Conservation (phyloP, 495 filamentous ascomycete species). For the Rhizodiscina lignyota region DNA sequence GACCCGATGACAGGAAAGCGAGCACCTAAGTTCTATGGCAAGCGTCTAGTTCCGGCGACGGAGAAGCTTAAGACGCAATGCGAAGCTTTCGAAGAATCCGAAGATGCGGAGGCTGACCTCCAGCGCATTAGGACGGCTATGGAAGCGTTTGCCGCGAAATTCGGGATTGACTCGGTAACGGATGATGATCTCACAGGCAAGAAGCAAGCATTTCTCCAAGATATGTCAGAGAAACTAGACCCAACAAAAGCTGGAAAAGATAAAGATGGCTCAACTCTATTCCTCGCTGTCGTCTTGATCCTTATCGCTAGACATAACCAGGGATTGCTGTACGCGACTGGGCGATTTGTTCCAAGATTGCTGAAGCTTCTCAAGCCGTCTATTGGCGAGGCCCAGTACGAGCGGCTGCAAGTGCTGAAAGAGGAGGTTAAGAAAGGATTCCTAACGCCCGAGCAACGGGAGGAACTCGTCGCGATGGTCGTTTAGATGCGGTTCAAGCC, state of each 20-base stretch:
- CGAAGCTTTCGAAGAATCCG: too few species aligned
- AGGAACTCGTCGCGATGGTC: too few species aligned
- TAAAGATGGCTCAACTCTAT: background rate
- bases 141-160: background rate
- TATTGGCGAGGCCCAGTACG: background rate
- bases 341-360: background rate
- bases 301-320: background rate
- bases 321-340: background rate
- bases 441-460: background rate
- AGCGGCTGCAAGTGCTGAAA: background rate
- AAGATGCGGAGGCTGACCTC: too few species aligned
- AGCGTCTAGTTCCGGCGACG: too few species aligned
- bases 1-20: too few species aligned
- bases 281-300: background rate
- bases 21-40: too few species aligned
- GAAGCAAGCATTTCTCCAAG: background rate
- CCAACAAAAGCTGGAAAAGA: too few species aligned
- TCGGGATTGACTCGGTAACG: background rate
- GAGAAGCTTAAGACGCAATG: too few species aligned
- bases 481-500: too few species aligned
- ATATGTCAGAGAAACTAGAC: background rate
- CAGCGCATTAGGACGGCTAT: too few species aligned
- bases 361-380: background rate
- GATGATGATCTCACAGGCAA: background rate
- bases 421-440: background rate